phyloP scores from a whole-genome alignment of 257 asterid genomes.

The Solanum etuberosum region DNA sequence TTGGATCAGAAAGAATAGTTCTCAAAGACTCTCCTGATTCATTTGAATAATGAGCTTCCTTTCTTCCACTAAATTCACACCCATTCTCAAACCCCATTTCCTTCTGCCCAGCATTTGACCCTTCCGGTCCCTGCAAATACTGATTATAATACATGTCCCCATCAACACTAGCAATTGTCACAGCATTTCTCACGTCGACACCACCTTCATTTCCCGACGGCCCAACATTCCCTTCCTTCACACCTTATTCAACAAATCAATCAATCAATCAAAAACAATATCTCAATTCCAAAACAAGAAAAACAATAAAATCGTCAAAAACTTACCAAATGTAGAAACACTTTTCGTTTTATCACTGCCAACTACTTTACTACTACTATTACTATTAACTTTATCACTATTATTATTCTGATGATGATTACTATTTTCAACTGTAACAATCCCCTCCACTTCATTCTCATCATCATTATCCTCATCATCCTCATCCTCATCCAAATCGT shows the following conservation, averaged over 20 bases:
- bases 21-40: conserved; percentile 73
- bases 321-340: conserved; percentile 41
- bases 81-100: conserved; percentile 41
- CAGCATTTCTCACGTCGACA: conserved; percentile 30
- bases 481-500: conserved; percentile 29
- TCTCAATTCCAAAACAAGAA: background rate
- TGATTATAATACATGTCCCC: conserved; percentile 42
- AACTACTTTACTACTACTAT: background rate
- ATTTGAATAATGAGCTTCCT: conserved; percentile 35
- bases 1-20: conserved; percentile 70
- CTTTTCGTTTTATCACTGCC: conserved; percentile 31
- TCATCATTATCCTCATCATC: conserved; percentile 32
- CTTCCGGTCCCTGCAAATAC: conserved; percentile 43
- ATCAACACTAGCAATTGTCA: conserved; percentile 23
- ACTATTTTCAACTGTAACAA: conserved; percentile 24
- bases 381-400: background rate
- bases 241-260: conserved; percentile 17
- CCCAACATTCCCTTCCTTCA: conserved; percentile 37
- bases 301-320: background rate
- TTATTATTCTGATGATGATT: background rate
- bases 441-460: conserved; percentile 32
- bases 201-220: conserved; percentile 27
- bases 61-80: conserved; percentile 71
- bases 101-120: conserved; percentile 48
- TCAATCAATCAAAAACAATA: background rate